Conservation (phyloP, 169 alveolate genomes). For the Plasmodium gallinaceum region DNA sequence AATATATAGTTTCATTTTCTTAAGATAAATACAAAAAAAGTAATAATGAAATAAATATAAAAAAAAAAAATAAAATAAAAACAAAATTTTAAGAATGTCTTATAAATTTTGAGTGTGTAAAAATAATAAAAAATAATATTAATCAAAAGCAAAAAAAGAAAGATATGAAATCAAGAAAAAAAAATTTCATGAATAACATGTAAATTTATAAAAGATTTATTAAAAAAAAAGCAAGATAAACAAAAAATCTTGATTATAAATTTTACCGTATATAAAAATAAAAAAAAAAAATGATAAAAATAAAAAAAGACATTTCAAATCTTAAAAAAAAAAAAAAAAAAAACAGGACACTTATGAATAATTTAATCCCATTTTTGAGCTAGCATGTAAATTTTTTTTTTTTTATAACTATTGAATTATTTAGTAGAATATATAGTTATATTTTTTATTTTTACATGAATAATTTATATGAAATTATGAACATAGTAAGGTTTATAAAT, state of each 20-base stretch:
- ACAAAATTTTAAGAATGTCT: slow-evolving; percentile 10
- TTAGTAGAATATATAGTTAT: neutral
- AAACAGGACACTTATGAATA: slow-evolving; percentile 14
- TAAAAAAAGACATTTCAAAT: slow-evolving; percentile 32
- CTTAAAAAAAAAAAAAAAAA: slow-evolving; percentile 20
- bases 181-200: slow-evolving; percentile 8
- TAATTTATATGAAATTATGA: neutral
- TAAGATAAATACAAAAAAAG: slow-evolving; percentile 6
- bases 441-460: neutral
- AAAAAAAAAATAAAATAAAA: slow-evolving; percentile 9
- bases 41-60: slow-evolving; percentile 7
- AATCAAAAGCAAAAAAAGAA: neutral
- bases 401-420: slow-evolving; percentile 36
- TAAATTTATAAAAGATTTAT: slow-evolving; percentile 19
- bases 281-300: slow-evolving; percentile 7
- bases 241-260: neutral
- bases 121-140: slow-evolving; percentile 12
- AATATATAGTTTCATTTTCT: slow-evolving; percentile 44
- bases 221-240: slow-evolving; percentile 9
- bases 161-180: slow-evolving; percentile 21
- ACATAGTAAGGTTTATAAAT: neutral
- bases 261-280: neutral
- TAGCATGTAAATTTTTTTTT: slow-evolving; percentile 26
- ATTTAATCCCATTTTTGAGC: slow-evolving; percentile 45
- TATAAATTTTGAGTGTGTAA: slow-evolving; percentile 11